These are phyloP conservation scores for Tardiomyces blankii DNA, from an alignment of 1,139 yeast species.

Conservation along the genomic window DNA sequence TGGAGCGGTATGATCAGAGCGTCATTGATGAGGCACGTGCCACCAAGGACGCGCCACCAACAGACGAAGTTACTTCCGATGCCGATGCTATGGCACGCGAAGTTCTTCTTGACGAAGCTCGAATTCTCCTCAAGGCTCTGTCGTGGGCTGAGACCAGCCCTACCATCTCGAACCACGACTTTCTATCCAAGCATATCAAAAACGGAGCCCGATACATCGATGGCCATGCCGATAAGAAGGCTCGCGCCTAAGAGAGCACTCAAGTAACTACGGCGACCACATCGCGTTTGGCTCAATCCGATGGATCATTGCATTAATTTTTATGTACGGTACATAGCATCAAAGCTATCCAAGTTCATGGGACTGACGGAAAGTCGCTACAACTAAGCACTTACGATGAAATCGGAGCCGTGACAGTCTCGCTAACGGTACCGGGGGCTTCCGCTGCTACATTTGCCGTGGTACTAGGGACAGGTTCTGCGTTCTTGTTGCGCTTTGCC, in stretches of 20 bases:
- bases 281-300: too few relatives aligned
- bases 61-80: conserved; percentile 12
- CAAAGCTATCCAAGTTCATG: background rate
- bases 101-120: conserved; percentile 16
- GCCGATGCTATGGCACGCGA: conserved; percentile 16
- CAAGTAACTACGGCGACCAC: too few relatives aligned
- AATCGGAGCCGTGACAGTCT: background rate
- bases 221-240: background rate
- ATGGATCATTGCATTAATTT: too few relatives aligned
- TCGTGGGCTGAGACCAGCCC: conserved; percentile 3
- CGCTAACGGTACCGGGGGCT: background rate
- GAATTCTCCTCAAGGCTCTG: conserved; percentile 9
- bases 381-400: background rate
- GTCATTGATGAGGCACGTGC: conserved; percentile 7
- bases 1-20: conserved; percentile 11
- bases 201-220: background rate
- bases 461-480: background rate
- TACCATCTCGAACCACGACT: background rate
- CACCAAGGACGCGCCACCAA: conserved; percentile 3
- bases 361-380: background rate
- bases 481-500: background rate
- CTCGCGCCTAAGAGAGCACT: background rate
- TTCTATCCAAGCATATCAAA: conserved; percentile 1
- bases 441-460: background rate
- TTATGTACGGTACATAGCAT: too few relatives aligned